Percentiles rank a stretch among this genome's conserved stretches.
These are phyloP conservation scores for Pontederia crassipes DNA, from an alignment of 176 grass and related monocot species.

Conservation along the genomic window DNA sequence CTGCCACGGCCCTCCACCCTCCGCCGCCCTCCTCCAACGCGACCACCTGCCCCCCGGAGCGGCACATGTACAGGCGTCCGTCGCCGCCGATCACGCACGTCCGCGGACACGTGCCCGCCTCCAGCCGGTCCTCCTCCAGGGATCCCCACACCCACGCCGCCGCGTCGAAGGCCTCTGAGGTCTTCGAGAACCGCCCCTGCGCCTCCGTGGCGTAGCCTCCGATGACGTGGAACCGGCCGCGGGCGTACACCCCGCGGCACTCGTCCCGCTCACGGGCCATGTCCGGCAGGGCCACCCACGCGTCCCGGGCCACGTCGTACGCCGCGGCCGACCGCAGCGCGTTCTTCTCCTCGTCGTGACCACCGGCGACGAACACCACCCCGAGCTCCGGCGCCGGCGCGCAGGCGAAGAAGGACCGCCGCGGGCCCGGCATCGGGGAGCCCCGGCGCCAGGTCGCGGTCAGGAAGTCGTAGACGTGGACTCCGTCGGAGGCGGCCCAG, in stretches of 20 bases:
- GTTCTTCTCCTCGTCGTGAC: constrained; percentile 94
- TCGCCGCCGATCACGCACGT: constrained; percentile 26
- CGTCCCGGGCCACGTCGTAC: constrained; percentile 47
- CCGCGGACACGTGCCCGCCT: constrained; percentile 41
- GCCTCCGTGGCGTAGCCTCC: constrained; percentile 76
- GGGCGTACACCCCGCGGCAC: constrained; percentile 47
- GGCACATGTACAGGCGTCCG: constrained; percentile 42
- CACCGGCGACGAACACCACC: constrained; percentile 58
- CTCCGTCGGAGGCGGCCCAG: constrained; percentile 66
- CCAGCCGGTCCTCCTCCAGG: constrained; percentile 23
- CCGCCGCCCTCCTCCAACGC: constrained; percentile 22
- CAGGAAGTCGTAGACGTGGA: constrained; percentile 67
- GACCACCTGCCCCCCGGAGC: constrained; percentile 36
- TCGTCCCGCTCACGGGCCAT: constrained; percentile 84
- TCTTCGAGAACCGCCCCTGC: constrained; percentile 60
- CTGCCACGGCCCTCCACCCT: constrained; percentile 20
- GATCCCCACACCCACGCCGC: constrained; percentile 29
- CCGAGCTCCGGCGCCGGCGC: constrained; percentile 24
- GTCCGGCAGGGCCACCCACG: constrained; percentile 51
- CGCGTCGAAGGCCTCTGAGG: constrained; percentile 48
- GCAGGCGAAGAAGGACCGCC: constrained; percentile 71
- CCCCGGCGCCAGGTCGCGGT: constrained; percentile 37
- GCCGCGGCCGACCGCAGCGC: constrained; percentile 62
- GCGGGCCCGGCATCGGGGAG: constrained; percentile 38
- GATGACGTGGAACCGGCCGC: constrained; percentile 45